phyloP scores from a whole-genome alignment of 2,329 filamentous ascomycete species.

The Stemphylium beticola region DNA sequence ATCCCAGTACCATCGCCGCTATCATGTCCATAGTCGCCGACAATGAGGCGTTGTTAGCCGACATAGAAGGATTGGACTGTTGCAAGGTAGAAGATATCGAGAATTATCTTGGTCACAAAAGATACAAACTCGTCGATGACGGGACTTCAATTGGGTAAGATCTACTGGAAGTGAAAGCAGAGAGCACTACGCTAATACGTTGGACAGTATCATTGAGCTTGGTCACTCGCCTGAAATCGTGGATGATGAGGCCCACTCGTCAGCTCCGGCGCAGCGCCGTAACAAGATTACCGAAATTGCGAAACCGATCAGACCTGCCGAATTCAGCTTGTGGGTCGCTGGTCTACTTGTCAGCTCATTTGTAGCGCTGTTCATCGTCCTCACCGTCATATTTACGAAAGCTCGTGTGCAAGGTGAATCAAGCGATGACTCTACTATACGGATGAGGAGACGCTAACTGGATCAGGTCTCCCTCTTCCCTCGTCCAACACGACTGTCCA shows the following conservation, averaged over 20 bases:
- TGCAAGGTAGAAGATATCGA: constrained; percentile 25
- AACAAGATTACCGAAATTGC: not conserved
- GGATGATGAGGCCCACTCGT: not conserved
- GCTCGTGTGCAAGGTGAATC: constrained; percentile 31
- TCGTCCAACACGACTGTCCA: constrained; percentile 44
- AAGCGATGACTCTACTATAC: constrained; percentile 41
- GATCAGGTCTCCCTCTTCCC: constrained; percentile 11
- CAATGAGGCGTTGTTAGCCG: constrained; percentile 23
- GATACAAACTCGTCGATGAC: constrained; percentile 13
- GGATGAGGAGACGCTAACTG: not conserved
- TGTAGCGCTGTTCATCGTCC: not conserved
- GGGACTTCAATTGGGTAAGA: not conserved
- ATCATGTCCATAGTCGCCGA: constrained; percentile 46
- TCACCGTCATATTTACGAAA: not conserved
- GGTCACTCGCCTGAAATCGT: not conserved
- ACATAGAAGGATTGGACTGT: constrained; percentile 34
- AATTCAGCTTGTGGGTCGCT: not conserved
- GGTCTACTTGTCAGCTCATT: not conserved
- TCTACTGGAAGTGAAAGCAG: not conserved
- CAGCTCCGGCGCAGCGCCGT: not conserved
- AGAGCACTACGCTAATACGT: not conserved
- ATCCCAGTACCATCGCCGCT: constrained; percentile 47
- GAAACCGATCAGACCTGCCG: constrained; percentile 2
- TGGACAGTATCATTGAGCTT: not conserved
- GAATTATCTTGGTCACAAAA: constrained; percentile 14